A percentile compares a stretch with the other conserved stretches of the same genome.
phyloP scores from a whole-genome alignment of 352 stramenopile genomes.

The Aphanomyces euteiches region DNA sequence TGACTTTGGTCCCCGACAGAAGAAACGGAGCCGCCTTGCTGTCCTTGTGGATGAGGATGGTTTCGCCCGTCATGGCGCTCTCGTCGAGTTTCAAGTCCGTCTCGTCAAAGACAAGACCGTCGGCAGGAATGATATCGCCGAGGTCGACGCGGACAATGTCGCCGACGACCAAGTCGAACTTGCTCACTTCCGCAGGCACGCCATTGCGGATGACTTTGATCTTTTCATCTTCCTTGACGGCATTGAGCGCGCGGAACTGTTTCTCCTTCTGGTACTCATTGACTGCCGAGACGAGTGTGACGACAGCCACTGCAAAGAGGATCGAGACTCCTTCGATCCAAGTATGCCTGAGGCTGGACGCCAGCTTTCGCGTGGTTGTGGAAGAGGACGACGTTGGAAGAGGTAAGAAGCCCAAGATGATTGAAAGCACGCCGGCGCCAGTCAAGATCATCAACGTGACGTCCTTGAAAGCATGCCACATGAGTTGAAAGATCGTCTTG shows the following conservation, averaged over 20 bases:
- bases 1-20: constrained; percentile 70
- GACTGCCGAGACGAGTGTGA: constrained; percentile 81
- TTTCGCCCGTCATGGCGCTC: constrained; percentile 83
- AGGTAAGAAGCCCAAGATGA: constrained; percentile 41
- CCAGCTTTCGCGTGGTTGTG: constrained; percentile 38
- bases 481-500: constrained; percentile 38
- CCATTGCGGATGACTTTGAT: constrained; percentile 38
- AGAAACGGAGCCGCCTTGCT: constrained; percentile 45
- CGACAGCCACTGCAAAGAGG: constrained; percentile 80
- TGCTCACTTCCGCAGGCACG: constrained; percentile 34
- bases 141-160: constrained; percentile 47
- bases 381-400: constrained; percentile 37
- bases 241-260: constrained; percentile 41
- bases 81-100: constrained; percentile 81
- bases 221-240: constrained; percentile 33
- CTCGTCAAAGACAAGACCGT: constrained; percentile 71
- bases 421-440: constrained; percentile 50
- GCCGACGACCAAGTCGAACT: constrained; percentile 53
- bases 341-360: neutral
- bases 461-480: constrained; percentile 67
- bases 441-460: constrained; percentile 64
- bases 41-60: constrained; percentile 61
- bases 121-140: constrained; percentile 78
- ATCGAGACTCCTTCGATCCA: constrained; percentile 42
- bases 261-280: constrained; percentile 80